These are phyloP conservation scores for Yarrowia deformans DNA, from an alignment of 805 yeast genomes.

Conservation along the genomic window DNA sequence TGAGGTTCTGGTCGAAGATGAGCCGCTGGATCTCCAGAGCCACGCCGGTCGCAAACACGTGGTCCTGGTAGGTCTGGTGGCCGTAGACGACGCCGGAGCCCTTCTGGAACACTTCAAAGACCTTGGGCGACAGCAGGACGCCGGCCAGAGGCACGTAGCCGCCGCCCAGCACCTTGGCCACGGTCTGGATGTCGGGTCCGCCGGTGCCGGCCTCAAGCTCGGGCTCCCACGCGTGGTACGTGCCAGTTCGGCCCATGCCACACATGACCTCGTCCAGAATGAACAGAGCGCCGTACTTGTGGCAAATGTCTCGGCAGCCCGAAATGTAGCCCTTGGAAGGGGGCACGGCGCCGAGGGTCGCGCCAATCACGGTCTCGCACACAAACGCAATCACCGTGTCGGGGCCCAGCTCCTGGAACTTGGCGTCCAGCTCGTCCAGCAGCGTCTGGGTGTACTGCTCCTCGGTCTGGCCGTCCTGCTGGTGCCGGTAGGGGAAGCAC, in stretches of 20 bases:
- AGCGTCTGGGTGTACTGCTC: slow-evolving; percentile 54
- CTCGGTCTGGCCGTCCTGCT: slow-evolving; percentile 52
- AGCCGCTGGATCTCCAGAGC: slow-evolving; percentile 55
- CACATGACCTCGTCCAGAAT: slow-evolving; percentile 66
- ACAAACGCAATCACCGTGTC: slow-evolving; percentile 55
- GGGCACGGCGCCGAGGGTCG: slow-evolving; percentile 57
- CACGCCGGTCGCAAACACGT: slow-evolving; percentile 57
- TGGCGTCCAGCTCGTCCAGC: slow-evolving; percentile 55
- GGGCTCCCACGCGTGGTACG: slow-evolving; percentile 57
- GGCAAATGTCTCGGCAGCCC: slow-evolving; percentile 57
- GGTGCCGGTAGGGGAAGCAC: slow-evolving; percentile 50
- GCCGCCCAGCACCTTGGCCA: slow-evolving; percentile 59
- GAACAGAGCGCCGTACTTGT: slow-evolving; percentile 60
- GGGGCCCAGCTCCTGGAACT: slow-evolving; percentile 55
- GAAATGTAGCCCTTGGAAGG: slow-evolving; percentile 59
- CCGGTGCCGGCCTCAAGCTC: slow-evolving; percentile 52
- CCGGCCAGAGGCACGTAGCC: slow-evolving; percentile 60
- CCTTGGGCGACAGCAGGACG: slow-evolving; percentile 54
- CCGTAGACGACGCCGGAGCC: slow-evolving; percentile 56
- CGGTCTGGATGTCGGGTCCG: slow-evolving; percentile 57
- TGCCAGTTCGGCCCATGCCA: slow-evolving; percentile 63
- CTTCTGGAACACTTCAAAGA: slow-evolving; percentile 51
- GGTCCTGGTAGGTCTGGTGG: slow-evolving; percentile 60
- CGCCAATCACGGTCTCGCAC: slow-evolving; percentile 59
- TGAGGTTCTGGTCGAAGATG: slow-evolving; percentile 49